Conservation (phyloP, 345 rosid genomes). For the Linum usitatissimum region DNA sequence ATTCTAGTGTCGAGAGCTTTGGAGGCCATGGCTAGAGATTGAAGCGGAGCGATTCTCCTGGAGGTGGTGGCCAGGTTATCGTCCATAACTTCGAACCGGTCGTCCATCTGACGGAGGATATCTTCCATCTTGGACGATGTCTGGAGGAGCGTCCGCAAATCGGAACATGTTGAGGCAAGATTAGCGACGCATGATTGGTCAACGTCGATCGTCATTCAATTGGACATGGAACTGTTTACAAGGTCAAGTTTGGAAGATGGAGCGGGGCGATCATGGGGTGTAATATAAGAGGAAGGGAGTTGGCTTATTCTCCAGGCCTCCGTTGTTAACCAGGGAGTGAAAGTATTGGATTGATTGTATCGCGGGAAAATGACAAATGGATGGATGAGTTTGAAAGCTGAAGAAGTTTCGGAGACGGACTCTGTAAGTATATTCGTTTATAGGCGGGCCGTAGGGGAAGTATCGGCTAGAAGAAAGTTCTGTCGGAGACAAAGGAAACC, state of each 20-base stretch:
- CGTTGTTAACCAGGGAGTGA: conserved; percentile 21
- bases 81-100: conserved; percentile 25
- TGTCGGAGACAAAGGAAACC: too few relatives aligned
- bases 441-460: too few relatives aligned
- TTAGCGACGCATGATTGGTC: conserved; percentile 25
- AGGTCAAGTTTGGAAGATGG: background rate
- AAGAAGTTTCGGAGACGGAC: too few relatives aligned
- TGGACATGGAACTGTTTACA: background rate
- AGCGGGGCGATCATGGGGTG: conserved; percentile 1
- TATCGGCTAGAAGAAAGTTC: too few relatives aligned
- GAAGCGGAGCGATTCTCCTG: conserved; percentile 40
- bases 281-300: background rate
- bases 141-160: conserved; percentile 32
- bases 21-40: conserved; percentile 40
- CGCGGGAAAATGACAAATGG: conserved; percentile 20
- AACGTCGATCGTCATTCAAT: conserved; percentile 20
- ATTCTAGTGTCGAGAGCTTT: conserved; percentile 55
- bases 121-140: conserved; percentile 24
- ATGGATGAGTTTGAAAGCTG: background rate
- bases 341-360: conserved; percentile 12
- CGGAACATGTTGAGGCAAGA: conserved; percentile 34
- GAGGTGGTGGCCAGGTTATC: conserved; percentile 33
- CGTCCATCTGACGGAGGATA: conserved; percentile 29
- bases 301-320: background rate
- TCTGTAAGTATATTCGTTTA: too few relatives aligned